Conservation (phyloP, 2,329 filamentous ascomycete species). For the Berkeleyomyces rouxiae region DNA sequence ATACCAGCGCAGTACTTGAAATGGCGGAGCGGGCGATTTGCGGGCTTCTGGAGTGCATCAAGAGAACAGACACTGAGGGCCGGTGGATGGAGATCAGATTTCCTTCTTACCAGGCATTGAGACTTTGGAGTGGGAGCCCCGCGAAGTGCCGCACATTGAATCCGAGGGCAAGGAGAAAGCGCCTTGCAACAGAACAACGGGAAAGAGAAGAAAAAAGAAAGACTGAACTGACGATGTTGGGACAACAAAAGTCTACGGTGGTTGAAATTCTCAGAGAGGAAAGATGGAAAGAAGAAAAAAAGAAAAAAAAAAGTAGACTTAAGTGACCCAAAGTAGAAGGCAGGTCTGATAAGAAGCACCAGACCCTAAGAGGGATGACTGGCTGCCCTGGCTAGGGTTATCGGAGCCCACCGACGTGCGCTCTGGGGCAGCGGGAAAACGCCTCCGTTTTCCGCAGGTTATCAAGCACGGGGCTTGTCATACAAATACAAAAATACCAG, state of each 20-base stretch:
- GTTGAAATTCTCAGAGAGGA: background rate
- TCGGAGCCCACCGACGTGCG: too few relatives aligned
- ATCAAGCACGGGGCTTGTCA: background rate
- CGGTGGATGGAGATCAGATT: background rate
- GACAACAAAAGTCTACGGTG: background rate
- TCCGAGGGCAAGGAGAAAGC: background rate
- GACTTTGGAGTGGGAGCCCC: constrained; percentile 8
- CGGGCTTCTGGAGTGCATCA: background rate
- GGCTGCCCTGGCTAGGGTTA: too few relatives aligned
- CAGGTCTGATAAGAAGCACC: background rate
- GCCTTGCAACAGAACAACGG: background rate
- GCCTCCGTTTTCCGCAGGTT: constrained; percentile 9
- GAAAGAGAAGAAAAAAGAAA: too few relatives aligned
- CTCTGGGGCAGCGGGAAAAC: background rate
- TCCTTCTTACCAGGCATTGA: constrained; percentile 13
- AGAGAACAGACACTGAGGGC: background rate
- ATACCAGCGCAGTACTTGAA: constrained; percentile 1
- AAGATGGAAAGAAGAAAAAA: background rate
- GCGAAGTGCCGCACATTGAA: constrained; percentile 13
- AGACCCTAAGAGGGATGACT: background rate
- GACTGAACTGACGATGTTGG: background rate
- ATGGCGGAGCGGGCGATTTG: background rate
- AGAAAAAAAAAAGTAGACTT: background rate
- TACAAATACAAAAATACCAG: background rate
- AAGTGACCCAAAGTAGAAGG: background rate